Evolutionary conservation across 2,329 filamentous ascomycete species (phyloP).

Genomic region (Penicillium griseofulvum): DNA sequence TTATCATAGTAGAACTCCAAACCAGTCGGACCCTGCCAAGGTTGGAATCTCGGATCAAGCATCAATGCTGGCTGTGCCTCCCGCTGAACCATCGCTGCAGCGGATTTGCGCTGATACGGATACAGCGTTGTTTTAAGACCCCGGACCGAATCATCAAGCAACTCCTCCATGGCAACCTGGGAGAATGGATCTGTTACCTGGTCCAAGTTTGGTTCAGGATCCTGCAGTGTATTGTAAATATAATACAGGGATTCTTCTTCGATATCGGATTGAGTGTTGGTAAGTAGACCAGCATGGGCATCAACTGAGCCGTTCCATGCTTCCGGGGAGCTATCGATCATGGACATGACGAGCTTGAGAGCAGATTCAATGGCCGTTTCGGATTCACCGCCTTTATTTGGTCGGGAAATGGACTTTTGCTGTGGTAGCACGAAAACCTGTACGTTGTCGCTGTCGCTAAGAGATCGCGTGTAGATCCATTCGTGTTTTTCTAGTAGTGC

Average conservation of each 20-base stretch:
- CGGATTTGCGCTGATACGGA: constrained; percentile 75
- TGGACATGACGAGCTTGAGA: constrained; percentile 41
- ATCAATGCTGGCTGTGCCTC: constrained; percentile 64
- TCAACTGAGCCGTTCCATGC: constrained; percentile 39
- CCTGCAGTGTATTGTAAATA: constrained; percentile 49
- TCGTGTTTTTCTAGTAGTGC: constrained; percentile 29
- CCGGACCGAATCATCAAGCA: constrained; percentile 31
- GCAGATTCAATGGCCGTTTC: constrained; percentile 15
- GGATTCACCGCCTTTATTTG: too few relatives aligned
- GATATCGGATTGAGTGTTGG: constrained; percentile 12
- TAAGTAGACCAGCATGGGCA: constrained; percentile 1
- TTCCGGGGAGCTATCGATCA: constrained; percentile 38
- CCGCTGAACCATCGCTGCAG: constrained; percentile 78
- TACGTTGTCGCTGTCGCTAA: constrained; percentile 21
- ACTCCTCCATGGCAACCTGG: constrained; percentile 36
- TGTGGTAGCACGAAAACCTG: constrained; percentile 39
- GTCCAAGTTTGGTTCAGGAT: constrained; percentile 37
- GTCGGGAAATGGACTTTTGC: too few relatives aligned
- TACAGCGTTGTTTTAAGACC: constrained; percentile 62
- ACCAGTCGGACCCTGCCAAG: constrained; percentile 60
- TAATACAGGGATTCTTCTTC: constrained; percentile 49
- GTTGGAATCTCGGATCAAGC: constrained; percentile 71
- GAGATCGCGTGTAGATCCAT: constrained; percentile 36
- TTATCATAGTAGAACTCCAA: constrained; percentile 68
- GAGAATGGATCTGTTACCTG: constrained; percentile 33